Evolutionary conservation across 2,329 filamentous ascomycete genomes (phyloP), one percentile per base, ranked within the genome.

Genomic region (Lasiodiplodia gonubiensis): DNA sequence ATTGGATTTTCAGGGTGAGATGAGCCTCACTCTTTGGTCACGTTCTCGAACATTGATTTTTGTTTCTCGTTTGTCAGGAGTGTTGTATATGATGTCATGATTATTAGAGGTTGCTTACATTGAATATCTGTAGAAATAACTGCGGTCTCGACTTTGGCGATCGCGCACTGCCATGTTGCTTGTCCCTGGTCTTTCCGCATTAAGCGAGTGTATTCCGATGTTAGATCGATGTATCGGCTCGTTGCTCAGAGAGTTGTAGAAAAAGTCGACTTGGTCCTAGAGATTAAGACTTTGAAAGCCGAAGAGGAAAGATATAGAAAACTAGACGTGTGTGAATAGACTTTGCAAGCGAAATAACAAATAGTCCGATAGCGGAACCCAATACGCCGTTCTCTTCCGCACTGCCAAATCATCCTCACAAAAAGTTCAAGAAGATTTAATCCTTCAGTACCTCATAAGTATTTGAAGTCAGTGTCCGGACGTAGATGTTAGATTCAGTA

Each of bases 1-100:
- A 52, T 52, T 52, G 23, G 49, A 27, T 52, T 52, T 23, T 52
- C 49, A 52, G 49, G 49, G 49, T 52, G 23, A 52, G 6, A 30
- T 52, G 10, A 30, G 27, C 27, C 49, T 30, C 49, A 18, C 49
- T 16, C 49, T 52, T 25, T 52, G 14, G 27, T 27, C 49, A 18
- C 49, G 25, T 30, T 52, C 49, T 52, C 49, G 42, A 46, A 46
- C n/a, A 46, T 46, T 54, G 10, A 7, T n/a, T 14, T 21, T 25
- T 39, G 35, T 33, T 54, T 54, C 25, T 52, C 14, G 27, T 46
- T n/a, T 46, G n/a, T 46, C 42, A 46, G 18, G 42, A 21, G 4
- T 46, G 42, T 46, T 46, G 49, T 8, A 27, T 3, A 52, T 52
- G 49, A 52, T 16, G 49, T 52, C 49, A 52, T 30, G 49, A 27